These are phyloP conservation scores for Teratosphaeriaceae sp. DNA, from an alignment of 2,329 filamentous ascomycete genomes.

Conservation along the genomic window DNA sequence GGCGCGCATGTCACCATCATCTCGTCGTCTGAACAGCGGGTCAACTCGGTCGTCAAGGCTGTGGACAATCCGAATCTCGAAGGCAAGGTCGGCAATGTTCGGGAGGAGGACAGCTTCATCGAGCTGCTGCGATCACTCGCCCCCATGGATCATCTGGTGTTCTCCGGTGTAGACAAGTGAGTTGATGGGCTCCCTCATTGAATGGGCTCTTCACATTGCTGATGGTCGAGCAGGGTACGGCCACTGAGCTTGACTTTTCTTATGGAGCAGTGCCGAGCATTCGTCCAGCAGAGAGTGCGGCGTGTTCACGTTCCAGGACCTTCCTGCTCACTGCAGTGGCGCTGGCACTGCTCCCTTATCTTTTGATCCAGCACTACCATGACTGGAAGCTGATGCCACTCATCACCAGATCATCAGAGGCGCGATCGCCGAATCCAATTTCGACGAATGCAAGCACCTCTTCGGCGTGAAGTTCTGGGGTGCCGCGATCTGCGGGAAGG, in stretches of 20 bases:
- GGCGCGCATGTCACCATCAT: constrained; percentile 7
- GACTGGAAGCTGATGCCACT: too few species aligned
- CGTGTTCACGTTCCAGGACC: too few species aligned
- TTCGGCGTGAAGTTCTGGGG: constrained; percentile 10
- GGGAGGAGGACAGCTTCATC: constrained; percentile 5
- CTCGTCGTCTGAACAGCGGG: constrained; percentile 4
- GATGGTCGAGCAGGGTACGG: background rate
- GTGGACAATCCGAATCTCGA: constrained; percentile 2
- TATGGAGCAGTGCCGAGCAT: too few species aligned
- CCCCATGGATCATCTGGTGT: constrained; percentile 6
- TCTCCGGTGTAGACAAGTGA: constrained; percentile 5
- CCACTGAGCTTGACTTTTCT: too few species aligned
- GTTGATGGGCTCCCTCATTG: too few species aligned
- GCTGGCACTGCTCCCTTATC: too few species aligned
- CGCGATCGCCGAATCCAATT: constrained; percentile 3
- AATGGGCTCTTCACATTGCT: too few species aligned
- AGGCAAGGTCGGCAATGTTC: constrained; percentile 4
- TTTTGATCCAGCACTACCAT: too few species aligned
- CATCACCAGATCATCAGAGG: constrained; percentile 6
- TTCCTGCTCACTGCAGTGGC: too few species aligned
- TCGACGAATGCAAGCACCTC: constrained; percentile 6
- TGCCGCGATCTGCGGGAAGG: constrained; percentile 4
- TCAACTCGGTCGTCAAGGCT: background rate
- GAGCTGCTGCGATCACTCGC: constrained; percentile 1
- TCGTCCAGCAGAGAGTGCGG: too few species aligned